Evolutionary conservation across 2,329 filamentous ascomycete species (phyloP).

Genomic region (Lecanicillium sp.): DNA sequence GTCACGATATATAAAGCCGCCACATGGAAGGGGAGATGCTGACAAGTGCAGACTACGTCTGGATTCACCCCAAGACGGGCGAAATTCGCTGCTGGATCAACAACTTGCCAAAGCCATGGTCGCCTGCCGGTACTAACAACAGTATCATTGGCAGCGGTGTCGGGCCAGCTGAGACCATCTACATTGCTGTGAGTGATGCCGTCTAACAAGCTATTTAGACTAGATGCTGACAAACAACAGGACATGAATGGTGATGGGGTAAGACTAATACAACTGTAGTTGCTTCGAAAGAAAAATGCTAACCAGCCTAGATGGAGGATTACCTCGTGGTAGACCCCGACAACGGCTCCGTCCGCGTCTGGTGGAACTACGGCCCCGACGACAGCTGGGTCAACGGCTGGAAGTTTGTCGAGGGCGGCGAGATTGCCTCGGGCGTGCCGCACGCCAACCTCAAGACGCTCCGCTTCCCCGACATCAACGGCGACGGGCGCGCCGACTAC

Average conservation of each 20-base stretch:
- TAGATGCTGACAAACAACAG: too few species aligned
- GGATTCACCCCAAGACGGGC: conserved; percentile 15
- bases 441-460: conserved; percentile 21
- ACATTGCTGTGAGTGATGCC: conserved; percentile 8
- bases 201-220: neutral
- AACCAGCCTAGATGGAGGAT: conserved; percentile 18
- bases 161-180: conserved; percentile 7
- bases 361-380: conserved; percentile 20
- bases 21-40: neutral
- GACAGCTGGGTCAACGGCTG: conserved; percentile 18
- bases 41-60: conserved; percentile 15
- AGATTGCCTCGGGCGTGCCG: conserved; percentile 20
- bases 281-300: too few species aligned
- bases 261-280: too few species aligned
- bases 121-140: conserved; percentile 14
- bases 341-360: conserved; percentile 16
- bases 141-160: conserved; percentile 16
- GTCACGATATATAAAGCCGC: neutral
- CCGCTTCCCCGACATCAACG: conserved; percentile 22
- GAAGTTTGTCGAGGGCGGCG: conserved; percentile 19
- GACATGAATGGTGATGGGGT: conserved; percentile 20
- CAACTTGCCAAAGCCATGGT: conserved; percentile 16
- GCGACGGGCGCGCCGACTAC: conserved; percentile 23
- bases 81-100: conserved; percentile 18
- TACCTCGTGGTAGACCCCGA: conserved; percentile 16